Evolutionary conservation across 2,329 filamentous ascomycete species (phyloP).

Genomic region (Pseudocercospora fijiensis): DNA sequence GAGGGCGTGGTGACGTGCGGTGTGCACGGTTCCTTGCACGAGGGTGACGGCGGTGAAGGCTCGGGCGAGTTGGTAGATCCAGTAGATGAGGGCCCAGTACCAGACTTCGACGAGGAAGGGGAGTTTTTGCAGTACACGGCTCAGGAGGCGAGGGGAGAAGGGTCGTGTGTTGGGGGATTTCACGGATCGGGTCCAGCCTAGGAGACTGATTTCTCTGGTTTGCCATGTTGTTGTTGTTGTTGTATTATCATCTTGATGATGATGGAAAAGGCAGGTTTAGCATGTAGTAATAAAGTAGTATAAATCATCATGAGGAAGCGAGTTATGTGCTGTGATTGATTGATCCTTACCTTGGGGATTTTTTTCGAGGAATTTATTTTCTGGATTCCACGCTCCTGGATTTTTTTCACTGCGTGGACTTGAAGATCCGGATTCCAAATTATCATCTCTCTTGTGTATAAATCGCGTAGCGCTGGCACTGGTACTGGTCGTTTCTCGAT

Average conservation of each 20-base stretch:
- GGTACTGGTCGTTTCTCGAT: constrained; percentile 47
- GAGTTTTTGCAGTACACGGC: constrained; percentile 63
- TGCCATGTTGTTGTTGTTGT: no score
- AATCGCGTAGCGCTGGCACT: not conserved
- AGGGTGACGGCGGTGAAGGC: constrained; percentile 70
- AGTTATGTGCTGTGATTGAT: no score
- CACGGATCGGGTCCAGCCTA: constrained; percentile 50
- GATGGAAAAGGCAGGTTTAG: no score
- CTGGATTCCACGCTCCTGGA: no score
- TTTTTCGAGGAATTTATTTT: no score
- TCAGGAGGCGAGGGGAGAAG: constrained; percentile 61
- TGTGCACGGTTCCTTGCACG: constrained; percentile 65
- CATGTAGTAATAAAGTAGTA: no score
- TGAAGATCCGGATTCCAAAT: constrained; percentile 43
- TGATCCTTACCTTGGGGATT: no score
- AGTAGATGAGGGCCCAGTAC: constrained; percentile 68
- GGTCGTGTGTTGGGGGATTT: constrained; percentile 61
- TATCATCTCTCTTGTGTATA: constrained; percentile 30
- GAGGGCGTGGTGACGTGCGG: constrained; percentile 67
- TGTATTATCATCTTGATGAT: constrained; percentile 28
- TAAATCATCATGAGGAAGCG: no score
- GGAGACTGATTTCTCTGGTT: constrained; percentile 50
- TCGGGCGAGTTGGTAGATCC: constrained; percentile 71
- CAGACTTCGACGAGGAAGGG: constrained; percentile 73
- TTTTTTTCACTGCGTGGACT: constrained; percentile 33